A percentile compares a stretch with the other conserved stretches of the same genome.
Conservation (phyloP, 2,329 filamentous ascomycete genomes). For the Metarhizium humberi region DNA sequence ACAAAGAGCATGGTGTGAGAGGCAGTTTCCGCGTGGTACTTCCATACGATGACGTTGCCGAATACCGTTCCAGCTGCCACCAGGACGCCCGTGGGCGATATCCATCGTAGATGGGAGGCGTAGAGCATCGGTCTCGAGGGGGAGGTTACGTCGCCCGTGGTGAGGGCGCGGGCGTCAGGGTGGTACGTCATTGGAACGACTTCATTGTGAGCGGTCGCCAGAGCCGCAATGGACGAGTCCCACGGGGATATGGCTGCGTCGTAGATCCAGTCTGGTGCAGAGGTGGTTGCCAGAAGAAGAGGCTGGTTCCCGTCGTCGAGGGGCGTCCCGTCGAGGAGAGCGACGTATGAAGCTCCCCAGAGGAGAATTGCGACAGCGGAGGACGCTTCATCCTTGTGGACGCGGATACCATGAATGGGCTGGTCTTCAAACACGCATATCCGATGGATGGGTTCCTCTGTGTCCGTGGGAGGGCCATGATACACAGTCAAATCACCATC, state of each 20-base stretch:
- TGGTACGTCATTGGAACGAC: constrained; percentile 43
- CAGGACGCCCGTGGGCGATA: constrained; percentile 49
- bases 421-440: constrained; percentile 56
- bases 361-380: constrained; percentile 31
- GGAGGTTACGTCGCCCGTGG: constrained; percentile 37
- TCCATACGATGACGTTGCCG: constrained; percentile 89
- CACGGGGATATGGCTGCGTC: constrained; percentile 48
- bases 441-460: constrained; percentile 23
- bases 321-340: constrained; percentile 19
- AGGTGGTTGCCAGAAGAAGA: constrained; percentile 16
- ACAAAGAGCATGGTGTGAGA: constrained; percentile 34
- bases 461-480: constrained; percentile 23
- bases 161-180: constrained; percentile 26
- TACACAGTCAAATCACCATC: constrained; percentile 50
- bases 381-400: constrained; percentile 19
- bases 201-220: constrained; percentile 85
- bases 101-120: constrained; percentile 64
- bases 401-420: constrained; percentile 63
- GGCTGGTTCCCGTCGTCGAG: constrained; percentile 10
- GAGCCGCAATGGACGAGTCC: constrained; percentile 35
- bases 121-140: constrained; percentile 81
- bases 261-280: constrained; percentile 68
- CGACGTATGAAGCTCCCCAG: constrained; percentile 63
- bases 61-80: constrained; percentile 89
- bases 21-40: constrained; percentile 37